Percentiles rank a stretch among this genome's conserved stretches.
phyloP scores from a whole-genome alignment of 2,329 filamentous ascomycete genomes.

The Arthrocladium fulminans region DNA sequence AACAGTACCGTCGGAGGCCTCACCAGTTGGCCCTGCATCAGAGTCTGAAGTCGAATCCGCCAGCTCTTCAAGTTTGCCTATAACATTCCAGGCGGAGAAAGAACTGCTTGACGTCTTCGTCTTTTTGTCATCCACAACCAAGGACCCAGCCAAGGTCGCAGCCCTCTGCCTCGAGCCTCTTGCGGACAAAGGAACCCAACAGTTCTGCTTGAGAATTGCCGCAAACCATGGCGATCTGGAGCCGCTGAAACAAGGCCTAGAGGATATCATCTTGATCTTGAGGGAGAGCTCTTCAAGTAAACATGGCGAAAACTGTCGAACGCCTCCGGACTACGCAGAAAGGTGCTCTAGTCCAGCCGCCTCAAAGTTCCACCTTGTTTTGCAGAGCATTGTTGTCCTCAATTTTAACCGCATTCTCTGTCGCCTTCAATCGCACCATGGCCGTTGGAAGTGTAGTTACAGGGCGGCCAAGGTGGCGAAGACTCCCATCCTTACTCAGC shows the following conservation, averaged over 20 bases:
- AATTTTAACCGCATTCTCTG: constrained; percentile 6
- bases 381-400: neutral
- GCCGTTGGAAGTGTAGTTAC: neutral
- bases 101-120: neutral
- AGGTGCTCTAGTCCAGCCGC: neutral
- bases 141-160: neutral
- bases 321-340: neutral
- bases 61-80: too few relatives aligned
- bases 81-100: neutral
- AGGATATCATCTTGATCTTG: neutral
- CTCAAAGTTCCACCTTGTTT: neutral
- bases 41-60: neutral
- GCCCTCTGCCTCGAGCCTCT: neutral
- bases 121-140: neutral
- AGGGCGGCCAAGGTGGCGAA: neutral
- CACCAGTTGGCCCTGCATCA: neutral
- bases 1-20: neutral
- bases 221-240: constrained; percentile 2
- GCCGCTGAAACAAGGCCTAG: neutral
- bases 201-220: neutral
- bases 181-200: neutral
- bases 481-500: neutral
- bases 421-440: constrained; percentile 7
- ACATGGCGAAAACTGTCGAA: neutral
- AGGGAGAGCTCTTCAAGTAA: neutral